Percentiles rank a stretch among this genome's conserved stretches.
phyloP scores from a whole-genome alignment of 2,329 filamentous ascomycete genomes.

The Tothia fuscella region DNA sequence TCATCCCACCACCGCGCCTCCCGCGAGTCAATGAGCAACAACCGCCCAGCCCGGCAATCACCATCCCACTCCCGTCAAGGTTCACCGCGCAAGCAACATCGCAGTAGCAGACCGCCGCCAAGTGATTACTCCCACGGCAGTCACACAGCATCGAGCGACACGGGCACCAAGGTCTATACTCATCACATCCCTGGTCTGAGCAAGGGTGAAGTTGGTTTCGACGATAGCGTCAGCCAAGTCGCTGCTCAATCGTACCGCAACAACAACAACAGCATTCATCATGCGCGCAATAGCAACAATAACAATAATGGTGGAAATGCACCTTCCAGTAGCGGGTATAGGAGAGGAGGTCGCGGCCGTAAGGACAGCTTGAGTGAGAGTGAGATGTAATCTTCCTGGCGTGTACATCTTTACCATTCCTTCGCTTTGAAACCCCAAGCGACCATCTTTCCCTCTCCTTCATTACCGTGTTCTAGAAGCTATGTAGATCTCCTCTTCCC shows the following conservation, averaged over 20 bases:
- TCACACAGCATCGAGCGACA: constrained; percentile 20
- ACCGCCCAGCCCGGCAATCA: constrained; percentile 1
- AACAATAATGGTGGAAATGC: no score
- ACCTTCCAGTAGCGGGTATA: constrained; percentile 3
- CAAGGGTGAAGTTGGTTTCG: constrained; percentile 22
- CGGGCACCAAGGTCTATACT: constrained; percentile 43
- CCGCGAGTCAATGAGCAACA: constrained; percentile 1
- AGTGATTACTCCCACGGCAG: constrained; percentile 24
- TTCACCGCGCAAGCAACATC: constrained; percentile 24
- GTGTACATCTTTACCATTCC: no score
- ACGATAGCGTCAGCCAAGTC: constrained; percentile 29
- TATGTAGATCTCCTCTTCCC: no score
- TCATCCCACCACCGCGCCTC: constrained; percentile 3
- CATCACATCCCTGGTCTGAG: constrained; percentile 45
- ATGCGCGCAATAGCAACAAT: background rate
- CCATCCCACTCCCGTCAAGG: constrained; percentile 12
- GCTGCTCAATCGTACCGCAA: constrained; percentile 15
- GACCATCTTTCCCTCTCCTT: no score
- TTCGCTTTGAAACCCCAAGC: no score
- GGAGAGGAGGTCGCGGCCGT: constrained; percentile 7
- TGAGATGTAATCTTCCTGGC: constrained; percentile 10
- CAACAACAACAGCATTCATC: background rate
- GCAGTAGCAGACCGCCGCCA: constrained; percentile 23
- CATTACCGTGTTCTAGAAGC: no score
- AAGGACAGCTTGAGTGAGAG: constrained; percentile 5